Conservation (phyloP, 148 eudicot genomes). For the Diospyros lotus region DNA sequence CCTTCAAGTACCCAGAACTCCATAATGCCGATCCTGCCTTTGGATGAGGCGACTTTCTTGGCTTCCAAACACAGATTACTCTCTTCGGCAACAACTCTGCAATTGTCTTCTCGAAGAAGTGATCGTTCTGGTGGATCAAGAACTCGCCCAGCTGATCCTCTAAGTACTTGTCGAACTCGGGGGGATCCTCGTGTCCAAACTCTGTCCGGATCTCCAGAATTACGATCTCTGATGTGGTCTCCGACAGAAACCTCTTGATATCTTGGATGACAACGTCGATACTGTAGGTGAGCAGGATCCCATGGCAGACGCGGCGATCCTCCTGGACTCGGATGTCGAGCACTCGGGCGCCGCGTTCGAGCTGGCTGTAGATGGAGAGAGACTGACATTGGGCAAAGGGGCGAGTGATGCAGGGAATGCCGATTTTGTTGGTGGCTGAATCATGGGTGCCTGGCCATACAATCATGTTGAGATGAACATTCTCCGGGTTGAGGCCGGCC, state of each 20-base stretch:
- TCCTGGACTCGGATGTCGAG: conserved; percentile 75
- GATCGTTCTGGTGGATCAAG: conserved; percentile 74
- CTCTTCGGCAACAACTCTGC: conserved; percentile 70
- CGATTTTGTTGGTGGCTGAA: conserved; percentile 82
- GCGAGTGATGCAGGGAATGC: conserved; percentile 61
- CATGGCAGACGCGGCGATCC: conserved; percentile 79
- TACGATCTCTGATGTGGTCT: conserved; percentile 77
- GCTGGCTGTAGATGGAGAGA: conserved; percentile 72
- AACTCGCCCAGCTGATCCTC: conserved; percentile 65
- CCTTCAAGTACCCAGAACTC: conserved; percentile 64
- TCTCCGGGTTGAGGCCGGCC: conserved; percentile 53
- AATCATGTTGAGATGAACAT: conserved; percentile 53
- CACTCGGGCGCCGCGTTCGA: conserved; percentile 59
- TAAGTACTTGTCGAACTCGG: conserved; percentile 67
- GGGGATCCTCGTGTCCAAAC: conserved; percentile 82
- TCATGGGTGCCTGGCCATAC: conserved; percentile 95
- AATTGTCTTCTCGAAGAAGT: conserved; percentile 61
- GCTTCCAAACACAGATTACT: conserved; percentile 87
- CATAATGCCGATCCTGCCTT: conserved; percentile 58
- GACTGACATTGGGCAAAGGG: conserved; percentile 95
- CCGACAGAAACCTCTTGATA: conserved; percentile 61
- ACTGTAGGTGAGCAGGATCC: conserved; percentile 57
- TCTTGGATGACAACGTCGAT: conserved; percentile 70
- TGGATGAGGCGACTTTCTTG: conserved; percentile 52
- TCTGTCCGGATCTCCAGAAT: conserved; percentile 88